Percentiles rank a stretch among this genome's conserved stretches.
Evolutionary conservation across 129 eudicot species (phyloP).

Genomic region (Glebionis coronaria): DNA sequence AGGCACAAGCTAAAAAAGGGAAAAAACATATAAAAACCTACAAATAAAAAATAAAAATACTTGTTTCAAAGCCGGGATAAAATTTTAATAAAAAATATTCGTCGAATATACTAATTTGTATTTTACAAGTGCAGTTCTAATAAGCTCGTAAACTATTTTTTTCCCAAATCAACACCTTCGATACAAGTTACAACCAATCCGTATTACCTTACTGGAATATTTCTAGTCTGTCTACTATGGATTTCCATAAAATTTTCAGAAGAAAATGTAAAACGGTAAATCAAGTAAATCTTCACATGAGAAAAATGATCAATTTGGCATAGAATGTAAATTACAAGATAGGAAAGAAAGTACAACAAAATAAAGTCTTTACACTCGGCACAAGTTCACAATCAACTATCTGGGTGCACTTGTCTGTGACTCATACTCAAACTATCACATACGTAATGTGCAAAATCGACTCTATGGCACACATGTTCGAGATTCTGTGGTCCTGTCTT

Average conservation of each 20-base stretch:
- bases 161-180: no score
- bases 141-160: no score
- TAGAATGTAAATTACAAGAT: slow-evolving; percentile 21
- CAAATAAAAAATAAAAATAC: no score
- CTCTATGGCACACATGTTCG: slow-evolving; percentile 3
- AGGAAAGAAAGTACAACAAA: background rate
- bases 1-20: no score
- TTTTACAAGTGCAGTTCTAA: background rate
- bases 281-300: background rate
- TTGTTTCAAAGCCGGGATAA: no score
- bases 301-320: slow-evolving; percentile 1
- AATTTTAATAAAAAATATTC: no score
- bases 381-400: slow-evolving; percentile 13
- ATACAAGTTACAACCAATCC: no score
- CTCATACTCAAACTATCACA: slow-evolving; percentile 24
- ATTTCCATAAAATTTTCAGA: background rate
- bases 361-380: slow-evolving; percentile 9
- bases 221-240: background rate
- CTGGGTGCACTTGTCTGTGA: slow-evolving; percentile 2
- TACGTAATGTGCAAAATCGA: slow-evolving; percentile 9
- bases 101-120: no score
- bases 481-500: slow-evolving; percentile 13
- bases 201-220: background rate
- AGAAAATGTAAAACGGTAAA: background rate
- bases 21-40: no score